Conservation (phyloP, 2,329 filamentous ascomycete species). For the Aspergillus sp. region DNA sequence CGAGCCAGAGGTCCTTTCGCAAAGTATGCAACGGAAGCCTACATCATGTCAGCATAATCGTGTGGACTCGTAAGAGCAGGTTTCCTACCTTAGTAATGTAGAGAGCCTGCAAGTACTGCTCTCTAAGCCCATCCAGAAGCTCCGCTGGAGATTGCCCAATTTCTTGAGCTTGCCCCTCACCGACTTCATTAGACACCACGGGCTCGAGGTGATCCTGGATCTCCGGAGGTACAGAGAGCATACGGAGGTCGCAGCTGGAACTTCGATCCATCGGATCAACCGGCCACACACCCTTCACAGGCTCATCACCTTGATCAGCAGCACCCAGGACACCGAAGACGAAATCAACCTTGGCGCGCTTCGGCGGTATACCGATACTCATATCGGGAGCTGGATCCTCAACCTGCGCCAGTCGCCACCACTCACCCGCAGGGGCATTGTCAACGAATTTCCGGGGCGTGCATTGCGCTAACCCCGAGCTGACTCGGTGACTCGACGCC, state of each 20-base stretch:
- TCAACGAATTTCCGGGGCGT: slow-evolving; percentile 1
- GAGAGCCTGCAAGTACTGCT: slow-evolving; percentile 49
- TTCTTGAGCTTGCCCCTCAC: slow-evolving; percentile 16
- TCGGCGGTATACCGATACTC: slow-evolving; percentile 22
- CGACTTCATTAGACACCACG: slow-evolving; percentile 19
- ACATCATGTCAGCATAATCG: slow-evolving; percentile 20
- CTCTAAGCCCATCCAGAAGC: slow-evolving; percentile 40
- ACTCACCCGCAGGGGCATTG: slow-evolving; percentile 24
- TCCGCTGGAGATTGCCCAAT: slow-evolving; percentile 38
- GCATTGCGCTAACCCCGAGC: slow-evolving; percentile 7
- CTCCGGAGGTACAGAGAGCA: slow-evolving; percentile 17
- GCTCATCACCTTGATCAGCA: slow-evolving; percentile 6
- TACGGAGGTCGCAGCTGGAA: slow-evolving; percentile 16
- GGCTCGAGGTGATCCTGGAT: slow-evolving; percentile 22
- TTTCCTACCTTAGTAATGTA: slow-evolving; percentile 47
- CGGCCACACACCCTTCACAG: slow-evolving; percentile 23
- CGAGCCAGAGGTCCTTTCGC: slow-evolving; percentile 55
- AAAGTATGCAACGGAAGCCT: slow-evolving; percentile 57
- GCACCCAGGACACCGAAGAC: slow-evolving; percentile 31
- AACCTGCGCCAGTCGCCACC: slow-evolving; percentile 43
- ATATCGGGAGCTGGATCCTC: slow-evolving; percentile 32
- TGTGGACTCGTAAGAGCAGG: neutral
- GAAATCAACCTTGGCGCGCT: slow-evolving; percentile 33
- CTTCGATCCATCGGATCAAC: slow-evolving; percentile 25
- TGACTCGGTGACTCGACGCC: slow-evolving; percentile 29